Evolutionary conservation across 2,329 filamentous ascomycete species (phyloP), one percentile per base, ranked within the genome.

Genomic region (Penicillium sp.): DNA sequence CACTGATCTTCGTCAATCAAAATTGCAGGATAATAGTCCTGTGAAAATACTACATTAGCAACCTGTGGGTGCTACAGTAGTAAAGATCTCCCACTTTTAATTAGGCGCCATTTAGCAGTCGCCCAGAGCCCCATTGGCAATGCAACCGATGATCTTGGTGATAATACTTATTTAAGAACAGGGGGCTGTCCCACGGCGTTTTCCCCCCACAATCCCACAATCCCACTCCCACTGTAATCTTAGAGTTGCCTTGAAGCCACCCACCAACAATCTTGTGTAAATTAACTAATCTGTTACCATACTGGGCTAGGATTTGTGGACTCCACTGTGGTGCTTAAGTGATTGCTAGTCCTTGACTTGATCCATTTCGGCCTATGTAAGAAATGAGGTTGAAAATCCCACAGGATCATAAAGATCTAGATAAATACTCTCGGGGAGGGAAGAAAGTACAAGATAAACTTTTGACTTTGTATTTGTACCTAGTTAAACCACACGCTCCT

Each of bases 91-190:
- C 16, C 19, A 29, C 39, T 21, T 9, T 21, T 48, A 29, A 48
- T 33, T 48, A 35, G 46, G n/a, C 29, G 19, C 33, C 10, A 21
- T 27, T 21, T 14, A 14, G 16, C n/a, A n/a, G 33, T 35, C 31
- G 21, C 47, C 48, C 9, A 49, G 55, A 44, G 56, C 19, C 58
- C 49, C 57, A 57, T 61, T 50, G 33, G 21, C 46, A 45, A 57
- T 57, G 35, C 57, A 52, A 57, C 47, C 51, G 51, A 48, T 43
- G 49, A 60, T 52, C 56, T 16, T 51, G 21, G 46, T 19, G 26
- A 47, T 19, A 35, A 14, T 31, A 39, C 49, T 33, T 52, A 47
- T 21, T 49, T 21, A 29, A 21, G 31, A 49, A 49, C 27, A 35
- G 27, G 46, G 31, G 8, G 13, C 48, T 48, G 33, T 44, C 54